Conservation (phyloP, 768 basidiomycete species). For the Amanita pallidorosea region DNA sequence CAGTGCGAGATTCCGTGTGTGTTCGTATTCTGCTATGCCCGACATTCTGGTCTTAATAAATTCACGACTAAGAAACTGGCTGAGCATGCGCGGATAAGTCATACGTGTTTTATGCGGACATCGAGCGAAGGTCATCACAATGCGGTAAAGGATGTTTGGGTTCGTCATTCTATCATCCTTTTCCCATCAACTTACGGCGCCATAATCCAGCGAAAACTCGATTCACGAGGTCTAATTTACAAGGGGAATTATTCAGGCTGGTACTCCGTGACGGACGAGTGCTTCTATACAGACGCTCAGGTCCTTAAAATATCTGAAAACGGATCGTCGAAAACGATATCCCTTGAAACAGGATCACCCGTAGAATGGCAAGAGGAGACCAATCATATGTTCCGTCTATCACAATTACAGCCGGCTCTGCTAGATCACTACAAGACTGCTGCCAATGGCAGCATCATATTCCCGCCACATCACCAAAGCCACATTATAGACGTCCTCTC, state of each 20-base stretch:
- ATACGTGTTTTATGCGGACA: constrained; percentile 73
- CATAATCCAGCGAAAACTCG: constrained; percentile 36
- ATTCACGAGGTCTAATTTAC: constrained; percentile 62
- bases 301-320: constrained; percentile 22
- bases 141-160: constrained; percentile 76
- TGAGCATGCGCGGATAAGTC: constrained; percentile 48
- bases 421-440: constrained; percentile 33
- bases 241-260: constrained; percentile 79
- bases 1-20: constrained; percentile 64
- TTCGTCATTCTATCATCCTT: constrained; percentile 23
- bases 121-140: constrained; percentile 50
- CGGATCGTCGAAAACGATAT: constrained; percentile 20
- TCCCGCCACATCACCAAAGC: constrained; percentile 43
- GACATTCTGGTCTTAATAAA: background rate
- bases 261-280: constrained; percentile 90
- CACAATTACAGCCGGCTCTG: constrained; percentile 49
- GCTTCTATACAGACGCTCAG: constrained; percentile 67
- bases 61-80: constrained; percentile 47
- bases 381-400: constrained; percentile 85
- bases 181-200: background rate
- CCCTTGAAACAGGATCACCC: constrained; percentile 63
- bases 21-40: constrained; percentile 16
- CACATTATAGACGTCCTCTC: constrained; percentile 37
- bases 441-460: constrained; percentile 22
- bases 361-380: constrained; percentile 80